Conservation (phyloP, 352 stramenopile species). For the Phytophthora podocarpi region DNA sequence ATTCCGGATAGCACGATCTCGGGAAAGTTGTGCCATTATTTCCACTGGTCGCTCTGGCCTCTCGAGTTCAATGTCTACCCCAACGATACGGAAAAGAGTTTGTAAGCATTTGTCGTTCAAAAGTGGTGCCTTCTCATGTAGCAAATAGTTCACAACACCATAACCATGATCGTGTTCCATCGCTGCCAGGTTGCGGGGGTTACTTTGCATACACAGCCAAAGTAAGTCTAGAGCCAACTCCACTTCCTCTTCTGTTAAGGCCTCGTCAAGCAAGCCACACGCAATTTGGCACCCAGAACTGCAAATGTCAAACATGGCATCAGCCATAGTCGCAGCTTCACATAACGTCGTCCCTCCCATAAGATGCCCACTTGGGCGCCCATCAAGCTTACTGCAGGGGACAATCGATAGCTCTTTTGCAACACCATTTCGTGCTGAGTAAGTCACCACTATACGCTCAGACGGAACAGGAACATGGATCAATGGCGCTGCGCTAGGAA, state of each 20-base stretch:
- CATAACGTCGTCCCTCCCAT: constrained; percentile 48
- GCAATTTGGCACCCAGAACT: constrained; percentile 58
- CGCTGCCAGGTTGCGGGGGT: constrained; percentile 48
- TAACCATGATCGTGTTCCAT: constrained; percentile 82
- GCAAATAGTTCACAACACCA: constrained; percentile 67
- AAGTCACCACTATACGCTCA: constrained; percentile 62
- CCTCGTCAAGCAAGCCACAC: constrained; percentile 58
- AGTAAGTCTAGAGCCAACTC: constrained; percentile 56
- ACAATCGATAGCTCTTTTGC: constrained; percentile 48
- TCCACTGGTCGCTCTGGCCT: background rate
- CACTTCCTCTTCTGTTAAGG: constrained; percentile 44
- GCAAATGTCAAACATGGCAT: constrained; percentile 50
- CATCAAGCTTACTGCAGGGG: constrained; percentile 56
- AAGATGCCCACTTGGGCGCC: constrained; percentile 57
- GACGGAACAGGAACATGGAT: constrained; percentile 52
- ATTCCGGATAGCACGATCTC: constrained; percentile 61
- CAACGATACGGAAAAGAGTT: constrained; percentile 60
- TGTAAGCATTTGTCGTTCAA: constrained; percentile 43
- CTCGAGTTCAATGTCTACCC: constrained; percentile 44
- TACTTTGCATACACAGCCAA: constrained; percentile 34
- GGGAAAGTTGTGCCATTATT: background rate
- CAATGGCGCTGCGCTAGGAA: constrained; percentile 54
- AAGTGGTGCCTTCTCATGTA: constrained; percentile 60
- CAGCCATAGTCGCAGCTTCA: constrained; percentile 33
- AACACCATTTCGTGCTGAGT: constrained; percentile 45